Evolutionary conservation across 805 yeast species (phyloP).

Genomic region (Brettanomyces sp.): DNA sequence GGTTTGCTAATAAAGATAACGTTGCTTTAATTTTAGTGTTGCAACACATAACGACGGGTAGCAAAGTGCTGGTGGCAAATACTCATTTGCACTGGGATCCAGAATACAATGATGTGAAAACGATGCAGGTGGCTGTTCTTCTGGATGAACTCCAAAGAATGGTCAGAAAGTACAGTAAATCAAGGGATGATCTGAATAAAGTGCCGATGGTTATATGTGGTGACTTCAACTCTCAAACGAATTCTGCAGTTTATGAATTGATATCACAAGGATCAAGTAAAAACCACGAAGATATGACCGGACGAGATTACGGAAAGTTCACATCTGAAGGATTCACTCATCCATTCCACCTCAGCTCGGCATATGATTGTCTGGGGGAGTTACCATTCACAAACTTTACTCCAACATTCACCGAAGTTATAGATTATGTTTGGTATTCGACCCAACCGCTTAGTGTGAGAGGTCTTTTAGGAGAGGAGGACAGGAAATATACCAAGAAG

Average conservation of each 20-base stretch:
- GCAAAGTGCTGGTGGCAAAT: constrained; percentile 65
- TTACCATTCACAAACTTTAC: constrained; percentile 91
- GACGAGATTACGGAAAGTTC: constrained; percentile 83
- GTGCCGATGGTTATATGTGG: constrained; percentile 85
- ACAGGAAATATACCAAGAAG: constrained; percentile 62
- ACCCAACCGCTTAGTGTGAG: constrained; percentile 71
- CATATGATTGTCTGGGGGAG: constrained; percentile 79
- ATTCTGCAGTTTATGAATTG: constrained; percentile 88
- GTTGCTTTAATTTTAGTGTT: constrained; percentile 72
- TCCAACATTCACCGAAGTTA: constrained; percentile 85
- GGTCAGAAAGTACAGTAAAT: constrained; percentile 33
- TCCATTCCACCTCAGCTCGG: constrained; percentile 70
- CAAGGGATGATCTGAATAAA: constrained; percentile 26
- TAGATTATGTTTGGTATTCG: constrained; percentile 94
- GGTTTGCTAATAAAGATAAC: constrained; percentile 94
- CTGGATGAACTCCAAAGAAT: constrained; percentile 76
- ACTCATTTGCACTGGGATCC: constrained; percentile 99
- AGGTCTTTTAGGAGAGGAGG: constrained; percentile 81
- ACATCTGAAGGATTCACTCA: constrained; percentile 86
- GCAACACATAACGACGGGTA: constrained; percentile 65
- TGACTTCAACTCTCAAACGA: constrained; percentile 82
- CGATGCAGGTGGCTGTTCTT: constrained; percentile 88
- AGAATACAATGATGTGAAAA: constrained; percentile 87
- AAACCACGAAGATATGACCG: constrained; percentile 71
- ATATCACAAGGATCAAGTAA: constrained; percentile 74